Conservation (phyloP, 495 filamentous ascomycete species). For the Mycothermus thermophilus region DNA sequence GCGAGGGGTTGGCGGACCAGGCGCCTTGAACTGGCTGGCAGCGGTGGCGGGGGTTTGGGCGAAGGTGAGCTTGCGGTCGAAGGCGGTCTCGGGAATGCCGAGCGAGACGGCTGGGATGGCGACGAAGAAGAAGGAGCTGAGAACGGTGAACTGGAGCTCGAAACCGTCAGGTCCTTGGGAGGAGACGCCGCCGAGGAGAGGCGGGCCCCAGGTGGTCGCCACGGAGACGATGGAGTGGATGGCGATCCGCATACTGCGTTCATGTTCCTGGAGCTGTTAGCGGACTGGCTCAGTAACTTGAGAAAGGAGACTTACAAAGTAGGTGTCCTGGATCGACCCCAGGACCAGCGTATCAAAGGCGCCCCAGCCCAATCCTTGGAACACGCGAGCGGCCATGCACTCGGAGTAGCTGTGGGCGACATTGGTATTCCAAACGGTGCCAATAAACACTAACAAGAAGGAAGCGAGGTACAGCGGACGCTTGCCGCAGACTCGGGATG, state of each 20-base stretch:
- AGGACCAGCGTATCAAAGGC: constrained; percentile 35
- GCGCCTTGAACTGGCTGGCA: constrained; percentile 13
- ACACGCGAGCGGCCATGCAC: constrained; percentile 35
- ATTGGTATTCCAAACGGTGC: constrained; percentile 34
- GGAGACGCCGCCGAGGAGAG: constrained; percentile 34
- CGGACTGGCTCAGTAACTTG: too few relatives aligned
- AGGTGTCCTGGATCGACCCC: constrained; percentile 36
- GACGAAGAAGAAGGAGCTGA: constrained; percentile 32
- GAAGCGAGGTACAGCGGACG: constrained; percentile 32
- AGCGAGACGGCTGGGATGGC: constrained; percentile 31
- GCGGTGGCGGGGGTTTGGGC: constrained; percentile 18
- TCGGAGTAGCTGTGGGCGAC: constrained; percentile 25
- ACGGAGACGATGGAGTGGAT: constrained; percentile 26
- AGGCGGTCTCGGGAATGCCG: constrained; percentile 36
- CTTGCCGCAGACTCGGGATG: constrained; percentile 33
- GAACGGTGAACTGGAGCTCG: constrained; percentile 31
- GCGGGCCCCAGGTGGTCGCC: constrained; percentile 35
- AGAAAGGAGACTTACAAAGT: constrained; percentile 33
- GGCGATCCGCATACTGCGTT: constrained; percentile 25
- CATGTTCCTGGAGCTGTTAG: constrained; percentile 30
- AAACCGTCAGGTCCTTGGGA: constrained; percentile 25
- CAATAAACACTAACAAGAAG: constrained; percentile 29
- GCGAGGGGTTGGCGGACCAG: constrained; percentile 19
- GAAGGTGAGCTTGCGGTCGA: constrained; percentile 23
- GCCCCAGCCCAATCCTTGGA: constrained; percentile 41